Conservation (phyloP, 805 yeast species). For the Saccharomycopsis javanensis region DNA sequence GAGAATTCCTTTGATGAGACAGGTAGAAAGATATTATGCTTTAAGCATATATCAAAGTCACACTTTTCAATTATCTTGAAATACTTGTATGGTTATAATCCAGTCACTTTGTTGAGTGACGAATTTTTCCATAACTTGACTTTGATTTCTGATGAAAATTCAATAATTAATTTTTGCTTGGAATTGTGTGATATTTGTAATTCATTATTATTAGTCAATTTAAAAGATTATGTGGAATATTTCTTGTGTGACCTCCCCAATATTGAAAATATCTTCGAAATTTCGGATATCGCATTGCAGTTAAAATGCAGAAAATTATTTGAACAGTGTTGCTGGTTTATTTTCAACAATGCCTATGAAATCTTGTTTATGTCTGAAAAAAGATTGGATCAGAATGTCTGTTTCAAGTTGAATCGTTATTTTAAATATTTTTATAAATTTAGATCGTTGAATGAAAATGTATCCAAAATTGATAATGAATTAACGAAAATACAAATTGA, state of each 20-base stretch:
- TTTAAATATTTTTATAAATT: slow-evolving; percentile 29
- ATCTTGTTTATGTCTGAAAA: slow-evolving; percentile 38
- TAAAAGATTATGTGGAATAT: slow-evolving; percentile 54
- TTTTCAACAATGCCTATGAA: slow-evolving; percentile 54
- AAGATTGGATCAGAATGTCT: slow-evolving; percentile 25
- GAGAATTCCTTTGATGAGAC: slow-evolving; percentile 26
- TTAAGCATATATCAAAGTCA: slow-evolving; percentile 32
- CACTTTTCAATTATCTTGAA: slow-evolving; percentile 42
- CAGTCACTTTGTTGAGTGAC: slow-evolving; percentile 27
- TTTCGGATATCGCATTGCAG: slow-evolving; percentile 44
- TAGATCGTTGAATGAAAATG: slow-evolving; percentile 3
- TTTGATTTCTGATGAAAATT: slow-evolving; percentile 20
- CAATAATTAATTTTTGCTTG: slow-evolving; percentile 44
- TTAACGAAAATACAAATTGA: not conserved
- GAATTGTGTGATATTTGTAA: slow-evolving; percentile 55
- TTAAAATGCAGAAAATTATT: slow-evolving; percentile 46
- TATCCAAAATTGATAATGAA: not conserved
- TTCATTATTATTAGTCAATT: slow-evolving; percentile 47
- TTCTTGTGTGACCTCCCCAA: slow-evolving; percentile 45
- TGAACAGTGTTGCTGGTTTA: slow-evolving; percentile 55
- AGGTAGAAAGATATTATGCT: slow-evolving; percentile 25
- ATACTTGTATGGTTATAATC: slow-evolving; percentile 49
- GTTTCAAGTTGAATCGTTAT: slow-evolving; percentile 26
- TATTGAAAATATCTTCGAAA: slow-evolving; percentile 48
- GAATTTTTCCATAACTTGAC: not conserved